Base-by-base conservation (phyloP, 2,329 filamentous ascomycete species). In the Ascochyta clinopodiicola region DNA sequence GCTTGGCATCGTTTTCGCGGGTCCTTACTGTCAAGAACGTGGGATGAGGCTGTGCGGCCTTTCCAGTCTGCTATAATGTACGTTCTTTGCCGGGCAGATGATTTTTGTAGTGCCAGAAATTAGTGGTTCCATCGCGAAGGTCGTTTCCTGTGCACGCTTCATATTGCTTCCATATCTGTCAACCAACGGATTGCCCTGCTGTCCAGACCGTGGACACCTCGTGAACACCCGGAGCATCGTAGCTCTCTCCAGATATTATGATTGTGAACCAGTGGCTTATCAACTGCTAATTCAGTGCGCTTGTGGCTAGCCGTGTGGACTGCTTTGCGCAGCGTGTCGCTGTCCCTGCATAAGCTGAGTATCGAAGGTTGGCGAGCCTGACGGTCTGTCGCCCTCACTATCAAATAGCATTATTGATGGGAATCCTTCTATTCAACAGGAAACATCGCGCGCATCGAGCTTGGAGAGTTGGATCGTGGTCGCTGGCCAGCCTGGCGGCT, bases 21-120 rank as follows among this genome's bases (percentile, higher is more conserved):
- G 45, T 42, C 40, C 39, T 45, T 49, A 22, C 37, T 32, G 35
- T 31, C 24, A 45, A 45, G 24, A 38, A 49, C 52, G 46, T 50
- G 52, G 52, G 47, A 46, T 45, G 37, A 9, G 17, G 19, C 29
- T 40, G 31, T 29, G 37, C 32, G 36, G 32, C 42, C 43, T 46
- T 51, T 10, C 45, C 17, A 27, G 31, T 31, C 22, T 25, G 24
- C 5, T 19, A n/a, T 17, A 6, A 17, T 49, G 44, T 27, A 43
- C 5, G 7, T 21, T 44, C 17, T 44, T 17, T 17, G 9, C 27
- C 17, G 13, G 19, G 24, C 4, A 38, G 21, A 17, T 13, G 36
- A 10, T 17, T 12, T 6, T 15, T 22, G 17, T 24, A 38, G 12
- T 7, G 7, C 32, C n/a, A 35, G 7, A 35, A 17, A 3, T 35